These are phyloP conservation scores for Ustilago shanxiensis DNA, from an alignment of 1,284 basidiomycete species.

Conservation along the genomic window DNA sequence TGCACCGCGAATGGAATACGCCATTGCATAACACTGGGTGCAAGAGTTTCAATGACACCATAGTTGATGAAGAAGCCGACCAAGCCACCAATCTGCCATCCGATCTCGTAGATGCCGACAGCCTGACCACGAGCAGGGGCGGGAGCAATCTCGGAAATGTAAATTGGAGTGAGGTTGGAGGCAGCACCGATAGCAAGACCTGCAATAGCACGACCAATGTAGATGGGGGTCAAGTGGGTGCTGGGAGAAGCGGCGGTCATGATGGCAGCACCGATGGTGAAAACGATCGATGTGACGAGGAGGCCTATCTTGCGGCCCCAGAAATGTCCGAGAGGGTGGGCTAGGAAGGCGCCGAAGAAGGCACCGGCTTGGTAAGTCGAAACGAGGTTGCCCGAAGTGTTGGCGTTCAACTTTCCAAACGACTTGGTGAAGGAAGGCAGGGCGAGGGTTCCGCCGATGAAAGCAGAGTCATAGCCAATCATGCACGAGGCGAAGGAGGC, in stretches of 20 bases:
- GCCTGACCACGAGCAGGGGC: slow-evolving; percentile 73
- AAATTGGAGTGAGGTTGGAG: slow-evolving; percentile 68
- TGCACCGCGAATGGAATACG: slow-evolving; percentile 74
- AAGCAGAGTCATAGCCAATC: slow-evolving; percentile 73
- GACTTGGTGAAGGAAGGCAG: slow-evolving; percentile 73
- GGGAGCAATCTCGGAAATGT: slow-evolving; percentile 70
- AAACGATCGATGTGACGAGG: slow-evolving; percentile 53
- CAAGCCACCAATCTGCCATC: slow-evolving; percentile 71
- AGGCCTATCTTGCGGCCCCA: slow-evolving; percentile 55
- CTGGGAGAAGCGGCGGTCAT: slow-evolving; percentile 46
- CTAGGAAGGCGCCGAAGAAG: slow-evolving; percentile 58
- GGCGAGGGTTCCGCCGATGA: slow-evolving; percentile 73
- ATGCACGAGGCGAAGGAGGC: slow-evolving; percentile 72
- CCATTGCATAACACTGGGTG: slow-evolving; percentile 71
- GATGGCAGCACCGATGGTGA: slow-evolving; percentile 63
- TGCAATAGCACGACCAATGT: slow-evolving; percentile 70
- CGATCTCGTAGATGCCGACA: slow-evolving; percentile 74
- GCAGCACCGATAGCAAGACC: slow-evolving; percentile 71
- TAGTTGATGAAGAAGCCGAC: slow-evolving; percentile 71
- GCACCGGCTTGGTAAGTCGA: slow-evolving; percentile 73
- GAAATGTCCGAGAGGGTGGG: slow-evolving; percentile 43
- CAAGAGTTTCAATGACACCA: slow-evolving; percentile 72
- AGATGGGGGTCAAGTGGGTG: slow-evolving; percentile 59
- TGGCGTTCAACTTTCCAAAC: slow-evolving; percentile 70
- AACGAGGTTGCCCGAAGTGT: slow-evolving; percentile 72